These are phyloP conservation scores for Yarrowia sp. DNA, from an alignment of 805 yeast species.

Conservation along the genomic window DNA sequence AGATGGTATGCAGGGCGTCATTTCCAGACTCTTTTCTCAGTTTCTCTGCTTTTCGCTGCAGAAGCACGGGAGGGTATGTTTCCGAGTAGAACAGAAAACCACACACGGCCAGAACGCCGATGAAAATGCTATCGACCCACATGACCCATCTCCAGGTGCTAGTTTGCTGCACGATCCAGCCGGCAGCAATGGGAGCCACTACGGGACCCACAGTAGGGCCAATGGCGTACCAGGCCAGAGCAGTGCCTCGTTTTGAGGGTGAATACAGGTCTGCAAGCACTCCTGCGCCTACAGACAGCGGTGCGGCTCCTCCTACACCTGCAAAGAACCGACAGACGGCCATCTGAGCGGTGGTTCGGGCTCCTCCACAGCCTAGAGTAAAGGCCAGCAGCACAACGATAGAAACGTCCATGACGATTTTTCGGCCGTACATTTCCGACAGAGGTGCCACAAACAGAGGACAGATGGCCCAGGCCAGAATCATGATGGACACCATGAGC, in stretches of 20 bases:
- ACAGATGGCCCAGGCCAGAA: constrained; percentile 68
- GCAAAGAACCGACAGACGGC: constrained; percentile 60
- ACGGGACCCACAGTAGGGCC: constrained; percentile 65
- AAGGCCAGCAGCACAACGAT: constrained; percentile 46
- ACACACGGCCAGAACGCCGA: constrained; percentile 47
- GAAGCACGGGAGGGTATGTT: constrained; percentile 57
- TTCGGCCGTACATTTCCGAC: constrained; percentile 65
- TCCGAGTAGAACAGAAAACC: constrained; percentile 52
- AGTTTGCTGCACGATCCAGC: constrained; percentile 48
- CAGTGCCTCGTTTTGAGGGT: constrained; percentile 51
- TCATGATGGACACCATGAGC: constrained; percentile 59
- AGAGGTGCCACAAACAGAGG: constrained; percentile 67
- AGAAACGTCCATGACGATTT: constrained; percentile 52
- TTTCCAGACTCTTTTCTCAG: constrained; percentile 58
- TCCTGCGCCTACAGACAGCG: constrained; percentile 69
- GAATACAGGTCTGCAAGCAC: constrained; percentile 60
- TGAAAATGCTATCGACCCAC: constrained; percentile 55
- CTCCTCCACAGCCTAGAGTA: constrained; percentile 58
- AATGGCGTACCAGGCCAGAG: constrained; percentile 55
- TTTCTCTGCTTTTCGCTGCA: constrained; percentile 47
- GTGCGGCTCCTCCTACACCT: constrained; percentile 67
- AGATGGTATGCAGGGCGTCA: constrained; percentile 54
- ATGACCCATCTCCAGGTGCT: constrained; percentile 62
- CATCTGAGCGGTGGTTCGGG: constrained; percentile 55
- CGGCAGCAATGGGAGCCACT: constrained; percentile 48